Evolutionary conservation across 306 rosid species (phyloP), one percentile per base, ranked within the genome.

Genomic region (Glycyrrhiza uralensis): DNA sequence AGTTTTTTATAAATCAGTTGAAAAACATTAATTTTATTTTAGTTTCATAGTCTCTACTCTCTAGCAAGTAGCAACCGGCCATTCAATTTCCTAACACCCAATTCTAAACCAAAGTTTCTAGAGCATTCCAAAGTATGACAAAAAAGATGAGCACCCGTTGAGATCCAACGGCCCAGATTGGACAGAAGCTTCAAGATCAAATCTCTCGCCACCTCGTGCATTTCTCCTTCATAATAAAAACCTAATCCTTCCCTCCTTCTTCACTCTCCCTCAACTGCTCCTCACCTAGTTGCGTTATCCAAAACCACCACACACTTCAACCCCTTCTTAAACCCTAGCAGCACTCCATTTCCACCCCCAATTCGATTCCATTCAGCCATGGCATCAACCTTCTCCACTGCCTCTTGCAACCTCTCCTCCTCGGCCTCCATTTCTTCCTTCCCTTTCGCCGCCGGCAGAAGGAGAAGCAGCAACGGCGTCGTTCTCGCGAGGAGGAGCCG

Each of bases 381-480:
- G 99, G 96, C 96, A 0, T 87, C 96, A 10, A 69, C 97, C 6
- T 89, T 89, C 65, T 81, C 94, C 93, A 65, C 68, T 86, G 83
- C 97, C 33, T 85, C 47, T 14, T 89, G 79, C 46, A 86, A 46
- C 60, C 80, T 92, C 45, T 82, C 96, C 3, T 95, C 97, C 22
- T 79, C 87, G 29, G 82, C 96, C 2, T 76, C 90, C 47, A 78
- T 95, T 71, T 83, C 99, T 38, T 83, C 89, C 5, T 80, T 76
- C 75, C 82, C 95, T 1, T 60, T 81, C 18, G 13, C 75, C 58
- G 47, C 52, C 59, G 85, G 80, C 1, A 78, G 82, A 41, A 80
- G 85, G 41, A 87, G 58, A 20, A 80, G 39, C 85, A 52, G 39
- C 68, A 73, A 42, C 86, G 56, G 13, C 76, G 80, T 76, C 63